Conservation (phyloP, 768 basidiomycete species). For the Suillus tomentosus region DNA sequence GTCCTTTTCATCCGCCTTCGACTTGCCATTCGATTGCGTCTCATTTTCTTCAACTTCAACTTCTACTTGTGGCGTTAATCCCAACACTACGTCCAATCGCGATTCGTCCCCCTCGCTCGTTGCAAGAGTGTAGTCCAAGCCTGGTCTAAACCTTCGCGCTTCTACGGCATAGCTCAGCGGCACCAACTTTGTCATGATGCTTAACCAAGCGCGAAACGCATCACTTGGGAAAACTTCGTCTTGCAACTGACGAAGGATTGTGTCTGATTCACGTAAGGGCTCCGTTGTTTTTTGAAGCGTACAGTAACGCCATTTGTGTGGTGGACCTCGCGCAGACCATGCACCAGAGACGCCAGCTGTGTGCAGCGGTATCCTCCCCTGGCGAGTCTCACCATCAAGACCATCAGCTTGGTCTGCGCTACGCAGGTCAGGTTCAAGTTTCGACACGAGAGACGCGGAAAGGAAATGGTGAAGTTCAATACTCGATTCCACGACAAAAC, state of each 20-base stretch:
- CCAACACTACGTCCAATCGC: slow-evolving; percentile 83
- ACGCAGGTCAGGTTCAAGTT: slow-evolving; percentile 65
- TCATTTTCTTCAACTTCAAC: slow-evolving; percentile 26
- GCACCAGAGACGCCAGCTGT: slow-evolving; percentile 54
- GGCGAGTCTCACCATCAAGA: slow-evolving; percentile 51
- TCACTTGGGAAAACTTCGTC: slow-evolving; percentile 74
- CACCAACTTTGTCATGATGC: slow-evolving; percentile 67
- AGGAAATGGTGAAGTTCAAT: slow-evolving; percentile 91
- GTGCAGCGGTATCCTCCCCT: slow-evolving; percentile 63
- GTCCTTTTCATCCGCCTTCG: slow-evolving; percentile 34
- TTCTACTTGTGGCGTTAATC: slow-evolving; percentile 70
- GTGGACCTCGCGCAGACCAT: slow-evolving; percentile 84
- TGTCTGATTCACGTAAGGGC: slow-evolving; percentile 3
- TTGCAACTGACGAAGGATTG: slow-evolving; percentile 49
- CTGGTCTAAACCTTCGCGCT: slow-evolving; percentile 87
- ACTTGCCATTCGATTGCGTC: slow-evolving; percentile 29
- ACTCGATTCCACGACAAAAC: slow-evolving; percentile 85
- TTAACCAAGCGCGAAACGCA: slow-evolving; percentile 92
- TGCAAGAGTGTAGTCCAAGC: slow-evolving; percentile 93
- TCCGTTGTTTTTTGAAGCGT: slow-evolving; percentile 44
- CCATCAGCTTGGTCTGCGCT: slow-evolving; percentile 67
- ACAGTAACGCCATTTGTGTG: slow-evolving; percentile 94
- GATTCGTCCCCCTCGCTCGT: slow-evolving; percentile 82
- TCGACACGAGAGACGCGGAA: slow-evolving; percentile 60
- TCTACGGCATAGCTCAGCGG: slow-evolving; percentile 74